These are phyloP conservation scores for Lindgomyces ingoldianus DNA, from an alignment of 495 filamentous ascomycete genomes.

Conservation along the genomic window DNA sequence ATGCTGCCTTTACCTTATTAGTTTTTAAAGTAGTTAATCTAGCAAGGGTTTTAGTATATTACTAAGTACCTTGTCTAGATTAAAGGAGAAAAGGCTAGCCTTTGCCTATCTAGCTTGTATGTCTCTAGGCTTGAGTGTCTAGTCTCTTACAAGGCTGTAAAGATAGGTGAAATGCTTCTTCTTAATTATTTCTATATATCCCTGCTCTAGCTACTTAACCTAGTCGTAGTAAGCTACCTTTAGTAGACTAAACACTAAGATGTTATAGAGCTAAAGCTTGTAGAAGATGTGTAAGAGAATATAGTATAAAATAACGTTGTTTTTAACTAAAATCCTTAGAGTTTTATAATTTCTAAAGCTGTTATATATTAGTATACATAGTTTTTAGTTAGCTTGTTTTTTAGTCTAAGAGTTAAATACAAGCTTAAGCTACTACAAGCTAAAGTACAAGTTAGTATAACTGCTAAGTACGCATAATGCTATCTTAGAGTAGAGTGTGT, in stretches of 20 bases:
- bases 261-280: not conserved
- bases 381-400: not conserved
- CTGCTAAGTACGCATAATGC: not conserved
- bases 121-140: not conserved
- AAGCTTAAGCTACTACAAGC: not conserved
- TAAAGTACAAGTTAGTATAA: conserved; percentile 3
- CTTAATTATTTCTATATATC: not conserved
- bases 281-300: not conserved
- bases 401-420: conserved; percentile 10
- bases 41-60: not conserved
- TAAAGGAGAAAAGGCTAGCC: not conserved
- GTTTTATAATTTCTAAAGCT: not conserved
- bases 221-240: not conserved
- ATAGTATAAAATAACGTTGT: not conserved
- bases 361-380: not conserved
- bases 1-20: not conserved
- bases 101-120: not conserved
- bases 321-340: not conserved
- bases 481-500: not conserved
- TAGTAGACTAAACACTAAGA: not conserved
- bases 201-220: not conserved
- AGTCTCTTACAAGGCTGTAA: not conserved
- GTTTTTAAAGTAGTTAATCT: not conserved
- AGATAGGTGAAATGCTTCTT: not conserved
- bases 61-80: not conserved